Base-by-base conservation (phyloP, 1,139 yeast genomes). In the Hansenula lynferdii region DNA sequence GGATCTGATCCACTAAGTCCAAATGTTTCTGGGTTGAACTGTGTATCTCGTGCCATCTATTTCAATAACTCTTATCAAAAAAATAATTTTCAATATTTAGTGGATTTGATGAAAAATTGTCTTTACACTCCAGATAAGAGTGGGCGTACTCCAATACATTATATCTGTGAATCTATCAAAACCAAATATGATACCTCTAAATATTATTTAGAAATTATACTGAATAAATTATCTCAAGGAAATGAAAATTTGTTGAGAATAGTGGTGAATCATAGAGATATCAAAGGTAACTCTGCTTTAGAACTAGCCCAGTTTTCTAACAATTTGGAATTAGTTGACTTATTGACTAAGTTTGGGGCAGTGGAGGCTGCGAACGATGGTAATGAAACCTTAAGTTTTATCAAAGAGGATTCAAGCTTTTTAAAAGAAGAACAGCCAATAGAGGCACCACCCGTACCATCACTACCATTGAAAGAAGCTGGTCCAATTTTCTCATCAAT, bases 61-160 rank as follows among this genome's bases (percentile, higher is more conserved):
- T 92, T 89, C 67, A 89, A 90, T 45, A 92, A 92, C 58, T 86
- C 96, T 49, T 86, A 65, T 55, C 96, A 89, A 48, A 69, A 85
- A 47, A 74, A 79, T 40, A 84, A 85, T 47, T 90, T 90, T 54
- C 78, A 83, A 4, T 68, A 72, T 39, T 77, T 90, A 6, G 72
- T 89, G 35, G 83, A 82, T 25, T 69, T 83, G 38, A 68, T 90
- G 48, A 81, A 83, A 45, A 72, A 76, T 41, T 86, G 90, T 53
- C 61, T 83, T 35, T 77, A 80, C 31, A 80, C 81, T 38, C 85
- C 92, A 4, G 94, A 84, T 59, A 69, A 70, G 23, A 78, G 77
- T 53, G 85, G 86, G 14, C 66, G 90, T 46, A 77, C 87, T 1
- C 90, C 90, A 2, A 58, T 83, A 41, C 94, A 84, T 60, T 82